Base-by-base conservation (phyloP, 2,329 filamentous ascomycete genomes). In the Drechmeria coniospora region DNA sequence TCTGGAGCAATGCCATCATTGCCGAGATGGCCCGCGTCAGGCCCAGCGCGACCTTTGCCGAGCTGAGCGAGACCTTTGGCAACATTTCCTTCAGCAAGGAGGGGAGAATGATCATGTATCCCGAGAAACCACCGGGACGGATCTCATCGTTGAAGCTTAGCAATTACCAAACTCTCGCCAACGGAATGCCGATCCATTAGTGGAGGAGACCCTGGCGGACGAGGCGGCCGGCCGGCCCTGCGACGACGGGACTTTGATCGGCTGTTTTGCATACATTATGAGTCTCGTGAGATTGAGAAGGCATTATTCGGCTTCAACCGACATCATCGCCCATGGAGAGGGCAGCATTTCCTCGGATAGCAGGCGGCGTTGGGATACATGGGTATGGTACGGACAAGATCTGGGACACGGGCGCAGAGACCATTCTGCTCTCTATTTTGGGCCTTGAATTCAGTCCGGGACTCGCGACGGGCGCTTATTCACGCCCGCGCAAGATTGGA, bases 1-100 rank as follows among this genome's bases (percentile, higher is more conserved):
- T 84, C 2, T 84, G 78, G 79, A 82, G 72, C 44, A 68, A 77
- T 7, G 47, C 56, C 6, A 81, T 83, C 25, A 53, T 82, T 8
- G 54, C 64, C 15, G 63, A 69, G 32, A 61, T 84, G 29, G 57
- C 61, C 18, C 56, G 59, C 21, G 62, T 68, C 9, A 65, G 77
- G 5, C 75, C 77, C 0, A 48, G 56, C 2, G 64, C 65, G 4
- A 51, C 56, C 2, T 82, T 75, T 40, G 57, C 67, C 23, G 68
- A 78, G 38, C 58, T 80, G 30, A 60, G 65, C 9, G 74, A 80
- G 29, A 69, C 63, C 2, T 74, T 80, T 33, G 70, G 70, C 23
- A 66, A 69, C 36, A 57, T 72, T 8, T 56, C 61, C 10, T 63
- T 66, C 37, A 63, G 61, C 43, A 74, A 74, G 41, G 68, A 75